Base-by-base conservation (phyloP, 352 stramenopile species). In the Pythium oligandrum region DNA sequence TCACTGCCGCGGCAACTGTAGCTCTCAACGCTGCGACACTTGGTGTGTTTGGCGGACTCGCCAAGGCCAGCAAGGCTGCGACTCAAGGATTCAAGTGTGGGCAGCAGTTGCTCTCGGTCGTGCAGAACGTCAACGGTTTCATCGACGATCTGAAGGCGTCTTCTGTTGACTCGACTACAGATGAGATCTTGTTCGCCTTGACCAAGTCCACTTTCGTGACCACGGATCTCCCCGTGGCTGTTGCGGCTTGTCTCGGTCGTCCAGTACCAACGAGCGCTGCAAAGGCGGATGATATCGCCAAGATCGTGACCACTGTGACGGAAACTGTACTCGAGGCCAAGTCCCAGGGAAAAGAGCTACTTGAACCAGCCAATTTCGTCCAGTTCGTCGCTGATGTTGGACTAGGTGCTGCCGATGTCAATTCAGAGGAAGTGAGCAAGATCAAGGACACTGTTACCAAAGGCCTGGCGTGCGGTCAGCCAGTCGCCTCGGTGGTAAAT, bases 11-110 rank as follows among this genome's bases (percentile, higher is more conserved):
- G 2, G 78, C 73, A 1, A 75, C 67, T 10, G 73, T 79, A 0
- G 73, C 70, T 0, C 33, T 92, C 17, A 85, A 73, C 32, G 61
- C 68, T 2, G 77, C 76, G 4, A 79, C 71, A 2, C 60, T 64
- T 1, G 81, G 81, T 0, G 66, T 89, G 4, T 83, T 88, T 31
- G 73, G 67, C 17, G 43, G 80, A 42, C 51, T 89, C 11, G 61
- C 51, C 38, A 47, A 40, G 0, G 71, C 80, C 2, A 70, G 66
- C 57, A 70, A 73, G 42, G 63, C 64, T 8, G 66, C 86, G 3
- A 67, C 71, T 53, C 64, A 51, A 3, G 68, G 67, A 0, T 48
- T 88, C 32, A 62, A 71, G 47, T 90, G 80, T 12, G 71, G 59
- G 0, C 66, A 72, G 37, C 66, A 81, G 47, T 48, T 88, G 3